A percentile compares a stretch with the other conserved stretches of the same genome.
Conservation (phyloP, 78 protist genomes). For the Speleostelium caveatum region DNA sequence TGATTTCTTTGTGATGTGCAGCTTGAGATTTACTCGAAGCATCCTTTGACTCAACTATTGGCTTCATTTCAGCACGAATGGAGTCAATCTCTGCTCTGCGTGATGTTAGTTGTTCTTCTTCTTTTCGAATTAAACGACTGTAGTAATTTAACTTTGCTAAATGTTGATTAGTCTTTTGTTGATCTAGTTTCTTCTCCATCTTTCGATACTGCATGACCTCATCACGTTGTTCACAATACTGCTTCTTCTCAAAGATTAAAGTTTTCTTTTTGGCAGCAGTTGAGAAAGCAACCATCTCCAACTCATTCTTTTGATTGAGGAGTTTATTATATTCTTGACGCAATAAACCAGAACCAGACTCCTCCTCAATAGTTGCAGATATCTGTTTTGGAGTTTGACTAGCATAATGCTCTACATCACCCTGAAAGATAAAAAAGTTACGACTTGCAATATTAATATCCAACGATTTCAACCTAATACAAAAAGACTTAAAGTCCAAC, state of each 20-base stretch:
- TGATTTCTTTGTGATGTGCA: slow-evolving; percentile 26
- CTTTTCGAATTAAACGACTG: slow-evolving; percentile 8
- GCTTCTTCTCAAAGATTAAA: slow-evolving; percentile 84
- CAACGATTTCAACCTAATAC: slow-evolving; percentile 24
- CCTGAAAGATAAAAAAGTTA: slow-evolving; percentile 96
- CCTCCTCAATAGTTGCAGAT: slow-evolving; percentile 89
- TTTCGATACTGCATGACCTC: slow-evolving; percentile 89
- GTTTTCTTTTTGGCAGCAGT: slow-evolving; percentile 67
- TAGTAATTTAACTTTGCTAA: slow-evolving; percentile 79
- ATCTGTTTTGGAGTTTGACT: slow-evolving; percentile 90
- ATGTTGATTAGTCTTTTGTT: slow-evolving; percentile 1
- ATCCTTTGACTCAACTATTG: background rate
- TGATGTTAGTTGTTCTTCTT: background rate
- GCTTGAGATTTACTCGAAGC: slow-evolving; percentile 40
- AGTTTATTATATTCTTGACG: slow-evolving; percentile 22
- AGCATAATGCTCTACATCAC: slow-evolving; percentile 95
- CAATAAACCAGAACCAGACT: slow-evolving; percentile 77
- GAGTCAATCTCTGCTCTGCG: background rate
- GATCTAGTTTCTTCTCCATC: background rate
- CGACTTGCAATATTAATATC: slow-evolving; percentile 82
- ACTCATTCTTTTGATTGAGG: slow-evolving; percentile 1
- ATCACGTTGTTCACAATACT: slow-evolving; percentile 86
- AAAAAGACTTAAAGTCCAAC: slow-evolving; percentile 60
- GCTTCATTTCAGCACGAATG: slow-evolving; percentile 10
- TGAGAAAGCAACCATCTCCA: slow-evolving; percentile 63